Conservation (phyloP, 2,329 filamentous ascomycete species). For the Huntiella savannae region DNA sequence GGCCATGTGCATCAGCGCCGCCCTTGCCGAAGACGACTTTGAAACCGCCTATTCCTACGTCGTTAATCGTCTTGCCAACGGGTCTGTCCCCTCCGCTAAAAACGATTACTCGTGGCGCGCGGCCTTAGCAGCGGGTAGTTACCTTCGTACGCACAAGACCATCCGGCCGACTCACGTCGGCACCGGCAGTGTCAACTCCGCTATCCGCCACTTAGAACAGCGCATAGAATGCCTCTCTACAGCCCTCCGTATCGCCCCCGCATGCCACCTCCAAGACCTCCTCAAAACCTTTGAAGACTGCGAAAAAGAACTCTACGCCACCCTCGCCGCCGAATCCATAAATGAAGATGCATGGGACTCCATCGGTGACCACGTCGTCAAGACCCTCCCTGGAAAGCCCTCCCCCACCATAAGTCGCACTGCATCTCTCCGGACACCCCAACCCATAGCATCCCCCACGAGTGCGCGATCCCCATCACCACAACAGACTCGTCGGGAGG, state of each 20-base stretch:
- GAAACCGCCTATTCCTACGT: conserved; percentile 77
- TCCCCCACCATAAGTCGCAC: neutral
- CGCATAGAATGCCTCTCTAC: conserved; percentile 63
- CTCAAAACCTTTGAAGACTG: conserved; percentile 56
- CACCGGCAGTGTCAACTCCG: conserved; percentile 37
- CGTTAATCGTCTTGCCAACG: conserved; percentile 41
- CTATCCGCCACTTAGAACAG: conserved; percentile 58
- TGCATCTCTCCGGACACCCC: conserved; percentile 2
- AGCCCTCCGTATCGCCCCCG: conserved; percentile 54
- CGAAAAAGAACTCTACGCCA: conserved; percentile 54
- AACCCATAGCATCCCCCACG: neutral
- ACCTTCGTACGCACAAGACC: conserved; percentile 37
- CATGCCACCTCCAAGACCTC: conserved; percentile 52
- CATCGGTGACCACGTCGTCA: conserved; percentile 29
- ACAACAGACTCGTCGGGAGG: conserved; percentile 16
- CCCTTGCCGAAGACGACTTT: conserved; percentile 59
- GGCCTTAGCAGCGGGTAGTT: conserved; percentile 59
- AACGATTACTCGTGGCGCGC: conserved; percentile 65
- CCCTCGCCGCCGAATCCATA: conserved; percentile 46
- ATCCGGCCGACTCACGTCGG: conserved; percentile 39
- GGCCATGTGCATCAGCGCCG: conserved; percentile 64
- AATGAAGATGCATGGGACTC: conserved; percentile 55
- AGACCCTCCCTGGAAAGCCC: neutral
- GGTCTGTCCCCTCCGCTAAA: conserved; percentile 12
- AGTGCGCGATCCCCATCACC: neutral